phyloP scores from a whole-genome alignment of 768 basidiomycete species.

The Mycena capillaripes region DNA sequence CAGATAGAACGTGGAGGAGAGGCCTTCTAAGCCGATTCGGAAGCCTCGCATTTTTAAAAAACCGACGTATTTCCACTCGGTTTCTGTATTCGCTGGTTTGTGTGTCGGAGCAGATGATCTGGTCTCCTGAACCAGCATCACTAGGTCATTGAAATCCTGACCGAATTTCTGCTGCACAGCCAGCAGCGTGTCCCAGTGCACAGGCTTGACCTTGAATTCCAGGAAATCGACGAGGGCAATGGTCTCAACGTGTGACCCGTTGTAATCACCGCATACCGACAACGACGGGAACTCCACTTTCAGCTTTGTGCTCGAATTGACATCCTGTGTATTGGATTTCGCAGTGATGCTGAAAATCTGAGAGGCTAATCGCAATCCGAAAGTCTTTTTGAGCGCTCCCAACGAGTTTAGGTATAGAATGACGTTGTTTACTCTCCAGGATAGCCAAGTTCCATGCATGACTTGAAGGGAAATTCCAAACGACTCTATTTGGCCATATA shows the following conservation, averaged over 20 bases:
- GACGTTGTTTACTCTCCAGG: constrained; percentile 74
- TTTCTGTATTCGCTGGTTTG: constrained; percentile 18
- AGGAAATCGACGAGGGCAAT: constrained; percentile 77
- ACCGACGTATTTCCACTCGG: constrained; percentile 57
- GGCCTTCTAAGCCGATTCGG: constrained; percentile 82
- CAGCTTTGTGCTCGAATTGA: constrained; percentile 61
- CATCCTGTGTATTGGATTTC: constrained; percentile 53
- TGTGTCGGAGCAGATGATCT: constrained; percentile 48
- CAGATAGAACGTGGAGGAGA: constrained; percentile 78
- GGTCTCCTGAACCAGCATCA: constrained; percentile 75
- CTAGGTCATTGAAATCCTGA: constrained; percentile 87
- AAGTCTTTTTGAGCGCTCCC: constrained; percentile 42
- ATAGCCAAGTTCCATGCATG: constrained; percentile 91
- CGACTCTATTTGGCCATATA: constrained; percentile 66
- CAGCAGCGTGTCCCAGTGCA: constrained; percentile 87
- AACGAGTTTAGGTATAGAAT: constrained; percentile 59
- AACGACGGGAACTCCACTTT: constrained; percentile 78
- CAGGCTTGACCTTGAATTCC: constrained; percentile 81
- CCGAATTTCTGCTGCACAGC: constrained; percentile 92
- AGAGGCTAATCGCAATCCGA: constrained; percentile 76
- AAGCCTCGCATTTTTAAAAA: constrained; percentile 84
- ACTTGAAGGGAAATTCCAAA: constrained; percentile 80
- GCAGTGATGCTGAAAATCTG: constrained; percentile 74
- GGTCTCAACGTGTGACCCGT: constrained; percentile 63
- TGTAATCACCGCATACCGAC: constrained; percentile 71